Evolutionary conservation across 164 flowering plant species (phyloP), one percentile per base, ranked within the genome.

Genomic region (Euptelea pleiosperma): DNA sequence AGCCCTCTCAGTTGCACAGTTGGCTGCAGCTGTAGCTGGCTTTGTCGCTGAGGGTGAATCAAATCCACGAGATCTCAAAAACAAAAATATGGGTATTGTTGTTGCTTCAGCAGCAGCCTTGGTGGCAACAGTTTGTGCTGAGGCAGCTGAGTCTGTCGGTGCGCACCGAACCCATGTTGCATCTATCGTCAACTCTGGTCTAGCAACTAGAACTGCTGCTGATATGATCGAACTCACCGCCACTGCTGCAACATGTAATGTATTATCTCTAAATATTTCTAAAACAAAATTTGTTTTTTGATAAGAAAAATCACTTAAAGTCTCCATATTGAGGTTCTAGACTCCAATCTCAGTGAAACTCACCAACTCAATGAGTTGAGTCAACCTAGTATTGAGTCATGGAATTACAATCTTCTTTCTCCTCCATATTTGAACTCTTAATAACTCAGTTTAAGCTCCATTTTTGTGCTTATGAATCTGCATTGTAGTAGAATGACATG

Each of bases 221-320:
- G 69, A 67, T 22, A 67, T 72, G 59, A 49, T 59, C 24, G 34
- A 68, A 12, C 58, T 72, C 39, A 66, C 75, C 5, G 69, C 69
- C n/a, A 60, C 58, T 14, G 69, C 75, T 34, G 72, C 71, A 49
- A 72, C 71, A 54, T 63, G 75, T 67, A 68, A 71, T 46, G 24
- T 21, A 49, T 47, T 19, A 42, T 14, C n/a, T n/a, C n/a, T n/a
- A n/a, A n/a, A n/a, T n/a, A n/a, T n/a, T n/a, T n/a, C n/a, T n/a
- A n/a, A n/a, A n/a, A n/a, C n/a, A n/a, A n/a, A n/a, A n/a, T n/a
- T n/a, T n/a, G n/a, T n/a, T n/a, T n/a, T n/a, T n/a, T n/a, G n/a
- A n/a, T n/a, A n/a, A n/a, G n/a, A n/a, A n/a, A n/a, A n/a, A n/a
- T n/a, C n/a, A n/a, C n/a, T n/a, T n/a, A n/a, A n/a, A n/a, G n/a